Conservation (phyloP, 352 stramenopile genomes). For the Phytopythium boreale region DNA sequence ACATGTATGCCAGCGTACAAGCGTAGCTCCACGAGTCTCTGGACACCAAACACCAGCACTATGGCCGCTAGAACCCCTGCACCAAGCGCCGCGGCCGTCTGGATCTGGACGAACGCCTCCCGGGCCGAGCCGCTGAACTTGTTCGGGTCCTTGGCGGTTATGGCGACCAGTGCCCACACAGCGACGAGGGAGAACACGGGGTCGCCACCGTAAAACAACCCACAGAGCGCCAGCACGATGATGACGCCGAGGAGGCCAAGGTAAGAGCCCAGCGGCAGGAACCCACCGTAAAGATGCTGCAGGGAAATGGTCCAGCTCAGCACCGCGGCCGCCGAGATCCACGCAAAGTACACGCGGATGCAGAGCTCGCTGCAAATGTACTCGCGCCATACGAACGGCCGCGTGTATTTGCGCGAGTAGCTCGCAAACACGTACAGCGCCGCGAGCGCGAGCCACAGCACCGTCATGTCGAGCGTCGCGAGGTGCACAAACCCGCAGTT, state of each 20-base stretch:
- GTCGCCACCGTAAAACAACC: slow-evolving; percentile 45
- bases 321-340: slow-evolving; percentile 47
- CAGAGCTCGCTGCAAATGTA: slow-evolving; percentile 61
- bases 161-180: slow-evolving; percentile 42
- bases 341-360: slow-evolving; percentile 65
- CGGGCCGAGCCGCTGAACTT: slow-evolving; percentile 15
- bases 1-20: slow-evolving; percentile 15
- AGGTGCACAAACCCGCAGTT: slow-evolving; percentile 31
- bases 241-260: slow-evolving; percentile 42
- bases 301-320: slow-evolving; percentile 56
- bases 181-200: slow-evolving; percentile 51
- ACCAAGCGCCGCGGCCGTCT: slow-evolving; percentile 35
- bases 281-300: slow-evolving; percentile 30
- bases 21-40: slow-evolving; percentile 19
- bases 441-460: slow-evolving; percentile 59
- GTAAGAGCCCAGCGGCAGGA: slow-evolving; percentile 39
- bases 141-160: slow-evolving; percentile 38
- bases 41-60: slow-evolving; percentile 29
- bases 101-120: slow-evolving; percentile 36
- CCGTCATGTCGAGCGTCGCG: slow-evolving; percentile 40
- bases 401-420: slow-evolving; percentile 34
- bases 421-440: slow-evolving; percentile 64
- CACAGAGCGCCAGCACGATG: slow-evolving; percentile 35
- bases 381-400: slow-evolving; percentile 46
- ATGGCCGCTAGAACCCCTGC: slow-evolving; percentile 25